phyloP scores from a whole-genome alignment of 768 basidiomycete genomes.

The Leccinellum luteum region DNA sequence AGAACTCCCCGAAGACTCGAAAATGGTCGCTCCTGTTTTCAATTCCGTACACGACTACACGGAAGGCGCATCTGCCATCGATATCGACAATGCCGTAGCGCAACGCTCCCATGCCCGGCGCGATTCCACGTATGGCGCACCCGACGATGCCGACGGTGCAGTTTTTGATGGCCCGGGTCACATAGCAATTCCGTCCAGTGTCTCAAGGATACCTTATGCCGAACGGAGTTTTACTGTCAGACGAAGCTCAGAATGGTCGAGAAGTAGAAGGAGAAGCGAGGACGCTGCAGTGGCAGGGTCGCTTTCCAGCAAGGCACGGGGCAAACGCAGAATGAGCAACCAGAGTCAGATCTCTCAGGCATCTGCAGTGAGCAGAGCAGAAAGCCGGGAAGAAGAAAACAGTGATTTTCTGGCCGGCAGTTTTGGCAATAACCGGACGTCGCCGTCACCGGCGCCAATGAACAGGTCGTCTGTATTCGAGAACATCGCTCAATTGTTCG shows the following conservation, averaged over 20 bases:
- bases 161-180: conserved; percentile 76
- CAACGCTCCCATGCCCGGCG: conserved; percentile 53
- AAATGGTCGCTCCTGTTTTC: conserved; percentile 20
- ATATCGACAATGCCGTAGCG: conserved; percentile 62
- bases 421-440: conserved; percentile 28
- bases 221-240: conserved; percentile 42
- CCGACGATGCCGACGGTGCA: conserved; percentile 55
- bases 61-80: conserved; percentile 77
- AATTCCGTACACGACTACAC: conserved; percentile 62
- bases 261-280: conserved; percentile 48
- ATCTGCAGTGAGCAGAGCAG: conserved; percentile 40
- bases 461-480: conserved; percentile 50
- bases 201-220: conserved; percentile 72
- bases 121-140: conserved; percentile 58
- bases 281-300: conserved; percentile 34
- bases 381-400: conserved; percentile 38
- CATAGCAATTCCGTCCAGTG: conserved; percentile 70
- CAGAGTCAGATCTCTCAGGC: conserved; percentile 39
- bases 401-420: conserved; percentile 29
- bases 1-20: neutral
- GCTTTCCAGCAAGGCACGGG: conserved; percentile 26
- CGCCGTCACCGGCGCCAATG: conserved; percentile 39
- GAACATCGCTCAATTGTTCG: conserved; percentile 67
- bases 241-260: conserved; percentile 54
- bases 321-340: conserved; percentile 44